Conservation (phyloP, 257 asterid genomes). For the Nicotiana obtusifolia region DNA sequence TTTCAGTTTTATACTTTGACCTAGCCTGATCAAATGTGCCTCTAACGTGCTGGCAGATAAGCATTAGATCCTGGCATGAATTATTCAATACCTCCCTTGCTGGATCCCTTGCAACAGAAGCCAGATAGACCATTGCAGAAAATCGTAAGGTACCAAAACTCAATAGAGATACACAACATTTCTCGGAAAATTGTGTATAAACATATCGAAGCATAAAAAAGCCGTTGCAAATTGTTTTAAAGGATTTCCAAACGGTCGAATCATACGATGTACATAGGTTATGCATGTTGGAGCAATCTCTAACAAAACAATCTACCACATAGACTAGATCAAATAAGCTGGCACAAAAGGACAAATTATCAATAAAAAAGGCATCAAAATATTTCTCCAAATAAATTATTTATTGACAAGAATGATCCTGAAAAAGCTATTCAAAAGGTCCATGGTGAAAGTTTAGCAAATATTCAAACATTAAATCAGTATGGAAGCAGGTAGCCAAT, state of each 20-base stretch:
- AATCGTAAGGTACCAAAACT: neutral
- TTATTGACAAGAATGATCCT: neutral
- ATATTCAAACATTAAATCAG: neutral
- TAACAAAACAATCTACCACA: neutral
- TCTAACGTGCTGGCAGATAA: slow-evolving; percentile 53
- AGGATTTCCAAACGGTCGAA: neutral
- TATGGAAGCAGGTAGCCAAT: neutral
- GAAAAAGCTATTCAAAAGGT: neutral
- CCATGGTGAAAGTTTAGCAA: neutral
- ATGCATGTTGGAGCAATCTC: no score
- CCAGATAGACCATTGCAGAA: neutral
- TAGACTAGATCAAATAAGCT: neutral
- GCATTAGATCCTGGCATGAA: slow-evolving; percentile 73
- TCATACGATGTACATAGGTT: neutral
- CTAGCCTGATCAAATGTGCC: slow-evolving; percentile 62
- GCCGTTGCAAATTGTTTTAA: neutral
- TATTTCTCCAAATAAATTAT: neutral
- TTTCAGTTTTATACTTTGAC: slow-evolving; percentile 41
- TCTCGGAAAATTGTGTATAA: neutral
- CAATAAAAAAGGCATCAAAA: neutral
- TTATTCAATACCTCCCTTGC: slow-evolving; percentile 77
- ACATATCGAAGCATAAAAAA: neutral
- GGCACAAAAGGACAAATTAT: neutral
- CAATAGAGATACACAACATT: neutral
- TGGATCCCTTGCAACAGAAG: slow-evolving; percentile 52